These are phyloP conservation scores for Yarrowia deformans DNA, from an alignment of 805 yeast species.

Conservation along the genomic window DNA sequence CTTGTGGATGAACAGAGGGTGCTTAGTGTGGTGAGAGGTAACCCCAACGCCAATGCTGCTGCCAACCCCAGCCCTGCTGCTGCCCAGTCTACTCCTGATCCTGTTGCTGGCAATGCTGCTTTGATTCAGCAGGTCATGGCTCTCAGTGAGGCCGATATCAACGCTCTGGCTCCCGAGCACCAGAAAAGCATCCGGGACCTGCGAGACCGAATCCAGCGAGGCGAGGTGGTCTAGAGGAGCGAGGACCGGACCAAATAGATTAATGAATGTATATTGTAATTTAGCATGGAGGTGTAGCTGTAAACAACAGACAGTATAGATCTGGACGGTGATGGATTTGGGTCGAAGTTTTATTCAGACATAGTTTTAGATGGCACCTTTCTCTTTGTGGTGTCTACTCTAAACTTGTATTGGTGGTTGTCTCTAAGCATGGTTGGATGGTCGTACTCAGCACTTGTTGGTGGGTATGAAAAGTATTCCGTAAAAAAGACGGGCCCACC, in stretches of 20 bases:
- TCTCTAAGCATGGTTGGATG: too few species aligned
- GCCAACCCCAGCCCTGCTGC: conserved; percentile 6
- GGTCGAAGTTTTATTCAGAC: too few species aligned
- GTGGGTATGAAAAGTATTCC: too few species aligned
- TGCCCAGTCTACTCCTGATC: conserved; percentile 5
- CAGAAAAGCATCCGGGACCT: conserved; percentile 49
- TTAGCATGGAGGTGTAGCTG: not conserved
- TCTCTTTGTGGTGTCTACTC: too few species aligned
- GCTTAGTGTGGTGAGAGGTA: conserved; percentile 16
- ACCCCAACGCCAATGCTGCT: not conserved
- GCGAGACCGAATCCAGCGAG: conserved; percentile 44
- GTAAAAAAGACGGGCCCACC: too few species aligned
- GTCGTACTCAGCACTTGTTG: too few species aligned
- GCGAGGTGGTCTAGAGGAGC: conserved; percentile 27
- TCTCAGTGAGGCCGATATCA: conserved; percentile 59
- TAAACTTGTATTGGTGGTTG: too few species aligned
- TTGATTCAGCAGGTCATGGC: conserved; percentile 60
- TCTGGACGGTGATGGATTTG: too few species aligned
- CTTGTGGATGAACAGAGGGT: conserved; percentile 45
- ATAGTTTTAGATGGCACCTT: too few species aligned
- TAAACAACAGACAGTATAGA: too few species aligned
- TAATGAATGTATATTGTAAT: conserved; percentile 5
- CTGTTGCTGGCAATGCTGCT: conserved; percentile 47
- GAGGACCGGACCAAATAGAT: not conserved
- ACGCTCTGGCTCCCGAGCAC: conserved; percentile 59